A percentile compares a stretch with the other conserved stretches of the same genome.
phyloP scores from a whole-genome alignment of 768 basidiomycete species.

The Collybiopsis luxurians region DNA sequence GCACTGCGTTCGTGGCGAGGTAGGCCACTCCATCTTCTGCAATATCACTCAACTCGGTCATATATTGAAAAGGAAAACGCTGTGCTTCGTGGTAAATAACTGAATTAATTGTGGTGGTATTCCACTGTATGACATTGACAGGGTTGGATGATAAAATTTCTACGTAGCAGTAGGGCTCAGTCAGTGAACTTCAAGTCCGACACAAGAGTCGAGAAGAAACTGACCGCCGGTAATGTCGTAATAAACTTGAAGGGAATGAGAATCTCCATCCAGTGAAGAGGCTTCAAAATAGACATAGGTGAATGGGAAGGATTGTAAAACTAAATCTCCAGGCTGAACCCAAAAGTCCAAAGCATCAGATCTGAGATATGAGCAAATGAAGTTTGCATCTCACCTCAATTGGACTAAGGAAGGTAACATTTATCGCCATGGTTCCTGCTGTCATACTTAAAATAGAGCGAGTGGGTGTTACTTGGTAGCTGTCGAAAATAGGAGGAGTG shows the following conservation, averaged over 20 bases:
- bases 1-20: constrained; percentile 4
- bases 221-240: constrained; percentile 25
- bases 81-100: constrained; percentile 10
- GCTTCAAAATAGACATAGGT: constrained; percentile 24
- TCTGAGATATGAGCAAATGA: not conserved
- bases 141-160: constrained; percentile 10
- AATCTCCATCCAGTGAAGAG: constrained; percentile 18
- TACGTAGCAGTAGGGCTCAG: too few relatives aligned
- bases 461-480: constrained; percentile 14
- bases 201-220: not conserved
- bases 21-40: constrained; percentile 13
- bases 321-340: constrained; percentile 13
- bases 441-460: constrained; percentile 37
- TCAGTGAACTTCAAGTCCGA: not conserved
- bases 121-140: constrained; percentile 8
- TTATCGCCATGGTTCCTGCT: constrained; percentile 50
- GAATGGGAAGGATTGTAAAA: constrained; percentile 29
- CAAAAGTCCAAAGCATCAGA: too few relatives aligned
- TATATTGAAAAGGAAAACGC: constrained; percentile 3
- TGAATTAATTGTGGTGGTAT: constrained; percentile 6
- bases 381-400: constrained; percentile 12
- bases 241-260: constrained; percentile 27
- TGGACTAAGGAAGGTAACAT: constrained; percentile 48
- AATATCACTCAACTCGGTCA: constrained; percentile 9
- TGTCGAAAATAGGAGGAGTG: constrained; percentile 1